Conservation (phyloP, 2,329 filamentous ascomycete genomes). For the Hortaea werneckii region DNA sequence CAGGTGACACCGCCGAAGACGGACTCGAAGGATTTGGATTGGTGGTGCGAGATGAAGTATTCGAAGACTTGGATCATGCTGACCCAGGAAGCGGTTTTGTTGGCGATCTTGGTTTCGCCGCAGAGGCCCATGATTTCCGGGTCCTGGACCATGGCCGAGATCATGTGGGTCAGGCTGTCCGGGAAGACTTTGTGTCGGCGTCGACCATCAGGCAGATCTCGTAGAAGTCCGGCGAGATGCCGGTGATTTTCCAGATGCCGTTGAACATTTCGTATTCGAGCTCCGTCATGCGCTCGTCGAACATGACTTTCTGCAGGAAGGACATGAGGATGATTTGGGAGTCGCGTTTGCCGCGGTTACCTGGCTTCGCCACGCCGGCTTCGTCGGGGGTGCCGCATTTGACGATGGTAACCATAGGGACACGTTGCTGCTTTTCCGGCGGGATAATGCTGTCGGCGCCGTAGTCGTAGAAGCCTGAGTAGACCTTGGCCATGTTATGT, state of each 20-base stretch:
- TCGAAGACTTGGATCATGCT: constrained; percentile 98
- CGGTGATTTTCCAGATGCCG: constrained; percentile 95
- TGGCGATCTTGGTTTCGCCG: constrained; percentile 98
- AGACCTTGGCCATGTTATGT: constrained; percentile 99
- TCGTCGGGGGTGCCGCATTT: constrained; percentile 94
- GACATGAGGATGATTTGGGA: constrained; percentile 99
- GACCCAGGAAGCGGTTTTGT: constrained; percentile 91
- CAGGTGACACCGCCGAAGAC: constrained; percentile 99
- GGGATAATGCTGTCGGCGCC: constrained; percentile 71
- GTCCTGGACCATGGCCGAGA: constrained; percentile 97
- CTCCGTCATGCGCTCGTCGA: constrained; percentile 98
- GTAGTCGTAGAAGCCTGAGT: constrained; percentile 97
- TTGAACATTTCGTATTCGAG: constrained; percentile 99
- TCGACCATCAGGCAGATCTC: constrained; percentile 98
- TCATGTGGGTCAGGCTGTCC: constrained; percentile 96
- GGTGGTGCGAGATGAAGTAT: constrained; percentile 97
- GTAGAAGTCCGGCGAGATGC: constrained; percentile 96
- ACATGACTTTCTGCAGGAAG: constrained; percentile 99
- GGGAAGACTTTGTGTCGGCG: constrained; percentile 99
- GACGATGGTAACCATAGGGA: constrained; percentile 93
- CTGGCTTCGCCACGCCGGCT: constrained; percentile 69
- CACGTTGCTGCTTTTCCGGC: constrained; percentile 80
- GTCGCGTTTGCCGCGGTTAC: constrained; percentile 96
- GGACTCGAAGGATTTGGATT: constrained; percentile 94
- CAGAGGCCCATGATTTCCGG: constrained; percentile 98